Percentiles rank a stretch among this genome's conserved stretches.
Evolutionary conservation across 2,329 filamentous ascomycete species (phyloP).

Genomic region (Nothopassalora personata): DNA sequence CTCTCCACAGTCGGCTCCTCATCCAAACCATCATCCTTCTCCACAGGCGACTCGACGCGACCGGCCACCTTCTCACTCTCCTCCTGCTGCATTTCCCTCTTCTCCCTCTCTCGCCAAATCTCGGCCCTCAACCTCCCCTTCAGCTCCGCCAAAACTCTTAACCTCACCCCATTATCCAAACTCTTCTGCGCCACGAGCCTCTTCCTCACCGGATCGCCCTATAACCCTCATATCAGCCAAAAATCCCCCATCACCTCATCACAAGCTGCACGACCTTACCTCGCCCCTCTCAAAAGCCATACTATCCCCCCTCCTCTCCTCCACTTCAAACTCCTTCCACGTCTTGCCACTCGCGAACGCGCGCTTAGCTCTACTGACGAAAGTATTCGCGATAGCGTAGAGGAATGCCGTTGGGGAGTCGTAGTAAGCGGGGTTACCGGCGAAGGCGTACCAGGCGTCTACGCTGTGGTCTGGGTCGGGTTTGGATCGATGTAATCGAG

Average conservation of each 20-base stretch:
- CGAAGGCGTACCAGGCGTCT: conserved; percentile 22
- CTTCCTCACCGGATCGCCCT: conserved; percentile 3
- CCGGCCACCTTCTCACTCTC: background rate
- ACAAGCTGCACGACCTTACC: background rate
- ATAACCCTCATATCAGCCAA: too few species aligned
- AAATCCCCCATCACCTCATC: too few species aligned
- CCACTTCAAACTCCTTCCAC: conserved; percentile 20
- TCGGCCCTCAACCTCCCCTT: conserved; percentile 20
- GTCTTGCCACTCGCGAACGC: conserved; percentile 14
- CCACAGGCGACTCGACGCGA: background rate
- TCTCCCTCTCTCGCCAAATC: conserved; percentile 10
- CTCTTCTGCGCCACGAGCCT: conserved; percentile 4
- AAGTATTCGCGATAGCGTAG: conserved; percentile 14
- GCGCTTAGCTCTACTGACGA: conserved; percentile 21
- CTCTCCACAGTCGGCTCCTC: background rate
- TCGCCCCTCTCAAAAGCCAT: conserved; percentile 8
- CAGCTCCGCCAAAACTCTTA: conserved; percentile 16
- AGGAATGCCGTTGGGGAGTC: background rate
- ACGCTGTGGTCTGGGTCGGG: conserved; percentile 12
- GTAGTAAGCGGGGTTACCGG: conserved; percentile 4
- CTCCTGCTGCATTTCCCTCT: background rate
- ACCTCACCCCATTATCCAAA: conserved; percentile 16
- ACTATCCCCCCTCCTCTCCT: conserved; percentile 15
- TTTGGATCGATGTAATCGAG: background rate
- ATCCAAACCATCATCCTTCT: background rate